Evolutionary conservation across 2,329 filamentous ascomycete genomes (phyloP), one percentile per base, ranked within the genome.

Genomic region (Rutstroemia sp.): DNA sequence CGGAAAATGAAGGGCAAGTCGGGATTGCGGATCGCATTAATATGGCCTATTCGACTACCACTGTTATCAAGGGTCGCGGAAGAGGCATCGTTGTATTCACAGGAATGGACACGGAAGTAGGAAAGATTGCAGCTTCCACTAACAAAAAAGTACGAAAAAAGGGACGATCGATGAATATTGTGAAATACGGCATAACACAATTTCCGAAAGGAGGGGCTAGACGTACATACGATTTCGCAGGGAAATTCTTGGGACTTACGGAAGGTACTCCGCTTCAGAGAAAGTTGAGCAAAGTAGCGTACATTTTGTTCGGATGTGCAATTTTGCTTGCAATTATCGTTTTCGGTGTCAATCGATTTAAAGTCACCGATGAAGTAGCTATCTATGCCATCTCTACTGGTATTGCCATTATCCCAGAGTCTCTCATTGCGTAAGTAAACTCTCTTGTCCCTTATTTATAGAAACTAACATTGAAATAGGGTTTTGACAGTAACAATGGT

Each of bases 401-500:
- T 61, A 70, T 85, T 58, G 80, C 79, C 7, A 83, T 85, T 64
- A 83, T 85, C 56, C 82, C 82, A 0, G 82, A 83, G 62, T 82
- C 82, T 2, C 73, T 87, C 53, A 68, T 68, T 49, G 67, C 66
- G 63, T 65, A 65, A 59, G 64, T 63, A 44, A 5, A 25, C 10
- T 16, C 18, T 6, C 12, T 16, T 30, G 27, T 0, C 0, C 5
- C 5, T 18, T 14, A 25, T 49, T 34, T 7, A 45, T 46, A n/a
- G 37, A 45, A 27, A 45, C 63, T 66, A 46, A 67, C 47, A 34
- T 45, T 10, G 25, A 82, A 21, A 83, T 61, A 78, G 76, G 5
- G 83, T 86, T 2, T 71, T 87, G 42, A 87, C 83, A 2, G 85
- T 87, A 53, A 86, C 83, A 5, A 85, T 87, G 75, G 80, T 81